These are phyloP conservation scores for Zygotorulaspora mrakii DNA, from an alignment of 1,139 yeast species.

Conservation along the genomic window DNA sequence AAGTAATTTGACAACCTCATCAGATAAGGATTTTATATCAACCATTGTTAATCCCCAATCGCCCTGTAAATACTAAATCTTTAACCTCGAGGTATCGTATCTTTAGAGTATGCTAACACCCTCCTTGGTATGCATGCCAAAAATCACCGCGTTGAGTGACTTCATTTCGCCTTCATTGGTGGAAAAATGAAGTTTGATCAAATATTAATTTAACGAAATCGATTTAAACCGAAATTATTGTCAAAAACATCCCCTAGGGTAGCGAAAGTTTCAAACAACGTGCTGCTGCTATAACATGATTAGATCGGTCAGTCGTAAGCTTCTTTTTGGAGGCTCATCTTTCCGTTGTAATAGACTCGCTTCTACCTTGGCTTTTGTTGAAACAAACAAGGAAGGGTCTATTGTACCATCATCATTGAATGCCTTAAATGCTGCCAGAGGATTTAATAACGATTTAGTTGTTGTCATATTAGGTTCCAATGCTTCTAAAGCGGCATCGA, in stretches of 20 bases:
- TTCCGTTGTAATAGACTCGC: slow-evolving; percentile 34
- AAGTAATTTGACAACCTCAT: slow-evolving; percentile 19
- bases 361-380: slow-evolving; percentile 74
- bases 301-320: slow-evolving; percentile 5
- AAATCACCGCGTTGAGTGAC: slow-evolving; percentile 1
- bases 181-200: slow-evolving; percentile 1
- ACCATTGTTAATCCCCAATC: too few species aligned
- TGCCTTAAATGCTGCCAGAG: slow-evolving; percentile 60
- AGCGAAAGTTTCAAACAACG: too few species aligned
- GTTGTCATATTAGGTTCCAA: slow-evolving; percentile 59
- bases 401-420: slow-evolving; percentile 67
- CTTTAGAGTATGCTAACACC: neutral
- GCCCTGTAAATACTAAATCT: too few species aligned
- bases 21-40: slow-evolving; percentile 5
- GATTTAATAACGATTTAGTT: slow-evolving; percentile 60
- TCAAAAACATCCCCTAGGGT: too few species aligned
- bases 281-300: slow-evolving; percentile 1
- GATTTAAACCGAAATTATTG: too few species aligned
- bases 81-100: too few species aligned
- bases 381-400: slow-evolving; percentile 48
- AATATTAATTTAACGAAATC: too few species aligned
- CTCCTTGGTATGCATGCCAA: too few species aligned
- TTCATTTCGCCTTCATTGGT: neutral
- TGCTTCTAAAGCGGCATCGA: slow-evolving; percentile 43
- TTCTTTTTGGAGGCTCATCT: slow-evolving; percentile 4